These are phyloP conservation scores for Cutaneotrichosporon spelunceum DNA, from an alignment of 1,284 basidiomycete genomes.

Conservation along the genomic window DNA sequence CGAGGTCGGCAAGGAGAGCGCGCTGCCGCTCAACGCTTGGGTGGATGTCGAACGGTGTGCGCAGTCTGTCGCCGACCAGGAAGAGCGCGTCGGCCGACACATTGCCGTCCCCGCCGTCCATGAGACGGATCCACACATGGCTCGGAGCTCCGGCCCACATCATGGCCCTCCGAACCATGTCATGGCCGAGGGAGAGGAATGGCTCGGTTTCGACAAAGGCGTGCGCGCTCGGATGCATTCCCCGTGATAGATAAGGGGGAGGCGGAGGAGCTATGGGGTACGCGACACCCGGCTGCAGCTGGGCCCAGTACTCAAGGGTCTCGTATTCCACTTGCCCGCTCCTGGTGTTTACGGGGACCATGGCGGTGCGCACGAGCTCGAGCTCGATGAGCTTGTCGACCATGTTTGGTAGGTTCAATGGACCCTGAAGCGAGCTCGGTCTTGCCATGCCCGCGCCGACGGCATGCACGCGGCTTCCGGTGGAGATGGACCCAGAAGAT, in stretches of 20 bases:
- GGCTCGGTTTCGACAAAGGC: not conserved
- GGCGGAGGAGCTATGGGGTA: not conserved
- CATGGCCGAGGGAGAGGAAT: not conserved
- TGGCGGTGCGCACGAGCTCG: not conserved
- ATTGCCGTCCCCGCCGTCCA: not conserved
- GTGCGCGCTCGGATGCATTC: not conserved
- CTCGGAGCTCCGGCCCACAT: not conserved
- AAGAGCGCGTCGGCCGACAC: not conserved
- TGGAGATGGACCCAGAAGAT: too few relatives aligned
- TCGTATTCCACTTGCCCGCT: not conserved
- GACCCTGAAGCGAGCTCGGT: too few relatives aligned
- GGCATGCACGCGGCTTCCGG: too few relatives aligned
- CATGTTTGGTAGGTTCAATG: too few relatives aligned
- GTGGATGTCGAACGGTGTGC: not conserved
- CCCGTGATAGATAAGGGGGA: not conserved
- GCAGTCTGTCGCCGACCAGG: not conserved
- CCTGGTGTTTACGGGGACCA: not conserved
- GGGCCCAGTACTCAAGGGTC: not conserved
- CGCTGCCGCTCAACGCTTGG: not conserved
- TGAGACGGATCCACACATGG: not conserved
- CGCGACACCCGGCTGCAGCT: not conserved
- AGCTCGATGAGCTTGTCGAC: not conserved
- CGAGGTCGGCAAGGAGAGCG: not conserved
- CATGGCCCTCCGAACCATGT: not conserved
- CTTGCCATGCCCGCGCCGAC: too few relatives aligned